Conservation (phyloP, 1,284 basidiomycete genomes). For the Melampsora allii-populina region DNA sequence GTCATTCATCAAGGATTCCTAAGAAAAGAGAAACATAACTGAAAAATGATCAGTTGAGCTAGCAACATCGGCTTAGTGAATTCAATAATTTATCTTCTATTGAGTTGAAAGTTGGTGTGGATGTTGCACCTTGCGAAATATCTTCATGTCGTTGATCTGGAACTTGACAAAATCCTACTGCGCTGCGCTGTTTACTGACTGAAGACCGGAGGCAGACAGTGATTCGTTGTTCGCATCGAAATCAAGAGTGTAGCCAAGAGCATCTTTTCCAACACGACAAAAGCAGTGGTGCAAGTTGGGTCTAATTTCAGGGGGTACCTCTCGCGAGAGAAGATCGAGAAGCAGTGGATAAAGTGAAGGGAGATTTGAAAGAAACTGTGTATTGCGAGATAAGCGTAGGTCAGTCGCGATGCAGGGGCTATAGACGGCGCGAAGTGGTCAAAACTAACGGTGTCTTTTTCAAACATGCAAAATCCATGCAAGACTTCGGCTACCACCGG, state of each 20-base stretch:
- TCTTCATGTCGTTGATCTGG: too few species aligned
- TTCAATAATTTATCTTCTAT: too few species aligned
- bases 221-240: background rate
- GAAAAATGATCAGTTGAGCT: too few species aligned
- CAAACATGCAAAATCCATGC: conserved; percentile 81
- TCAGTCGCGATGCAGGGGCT: background rate
- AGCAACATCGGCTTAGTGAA: too few species aligned
- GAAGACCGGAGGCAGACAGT: background rate
- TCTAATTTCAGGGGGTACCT: conserved; percentile 16
- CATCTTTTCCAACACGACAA: conserved; percentile 24
- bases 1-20: too few species aligned
- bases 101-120: too few species aligned
- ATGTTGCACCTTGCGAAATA: too few species aligned
- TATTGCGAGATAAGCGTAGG: background rate
- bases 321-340: conserved; percentile 17
- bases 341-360: conserved; percentile 32
- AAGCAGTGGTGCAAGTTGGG: conserved; percentile 31
- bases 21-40: too few species aligned
- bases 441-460: conserved; percentile 75
- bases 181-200: background rate
- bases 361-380: conserved; percentile 17
- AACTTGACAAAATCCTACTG: too few species aligned
- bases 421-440: background rate
- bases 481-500: conserved; percentile 93
- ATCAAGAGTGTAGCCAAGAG: background rate